phyloP scores from a whole-genome alignment of 257 asterid genomes.

The Primulina eburnea region DNA sequence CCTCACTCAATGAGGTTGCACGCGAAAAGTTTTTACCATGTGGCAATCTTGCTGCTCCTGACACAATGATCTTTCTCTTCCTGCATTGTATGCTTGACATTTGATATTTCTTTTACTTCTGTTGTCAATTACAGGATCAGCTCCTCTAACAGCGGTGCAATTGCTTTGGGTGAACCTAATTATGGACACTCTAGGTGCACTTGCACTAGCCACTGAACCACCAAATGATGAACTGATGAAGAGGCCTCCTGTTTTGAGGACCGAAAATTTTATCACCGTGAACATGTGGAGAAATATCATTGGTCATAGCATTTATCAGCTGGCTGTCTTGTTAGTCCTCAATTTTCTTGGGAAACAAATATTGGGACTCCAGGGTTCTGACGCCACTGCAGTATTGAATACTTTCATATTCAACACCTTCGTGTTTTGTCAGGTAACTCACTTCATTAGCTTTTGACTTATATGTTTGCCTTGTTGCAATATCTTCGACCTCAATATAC shows the following conservation, averaged over 20 bases:
- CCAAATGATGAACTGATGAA: conserved; percentile 90
- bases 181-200: conserved; percentile 98
- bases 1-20: not conserved
- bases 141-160: conserved; percentile 98
- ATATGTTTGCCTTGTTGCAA: not conserved
- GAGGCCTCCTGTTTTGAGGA: conserved; percentile 76
- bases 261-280: conserved; percentile 67
- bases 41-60: not conserved
- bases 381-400: conserved; percentile 57
- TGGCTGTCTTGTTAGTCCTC: conserved; percentile 67
- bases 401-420: conserved; percentile 97
- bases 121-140: conserved; percentile 59
- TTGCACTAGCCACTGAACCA: conserved; percentile 97
- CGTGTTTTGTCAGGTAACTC: conserved; percentile 89
- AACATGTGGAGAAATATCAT: conserved; percentile 95
- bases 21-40: not conserved
- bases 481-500: not conserved
- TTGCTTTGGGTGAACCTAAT: conserved; percentile 98
- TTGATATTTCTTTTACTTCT: conserved; percentile 3
- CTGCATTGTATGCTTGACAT: not conserved
- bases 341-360: conserved; percentile 64
- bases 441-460: not conserved
- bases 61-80: not conserved
- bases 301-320: conserved; percentile 89
- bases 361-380: conserved; percentile 61